These are phyloP conservation scores for Epithele typhae DNA, from an alignment of 768 basidiomycete species.

Conservation along the genomic window DNA sequence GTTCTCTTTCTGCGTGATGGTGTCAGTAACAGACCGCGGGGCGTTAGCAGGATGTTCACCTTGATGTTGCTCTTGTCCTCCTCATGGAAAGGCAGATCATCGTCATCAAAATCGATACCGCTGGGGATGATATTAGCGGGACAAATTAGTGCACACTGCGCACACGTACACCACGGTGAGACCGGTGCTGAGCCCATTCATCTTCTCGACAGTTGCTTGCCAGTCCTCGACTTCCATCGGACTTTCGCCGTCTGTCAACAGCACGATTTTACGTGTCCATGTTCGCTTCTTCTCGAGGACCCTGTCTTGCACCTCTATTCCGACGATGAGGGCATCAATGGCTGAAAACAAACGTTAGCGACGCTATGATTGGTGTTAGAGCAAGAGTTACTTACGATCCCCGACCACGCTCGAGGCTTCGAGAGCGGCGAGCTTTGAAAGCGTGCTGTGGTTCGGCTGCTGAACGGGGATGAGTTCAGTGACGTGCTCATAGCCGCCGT, in stretches of 20 bases:
- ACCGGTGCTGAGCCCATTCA: constrained; percentile 53
- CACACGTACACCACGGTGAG: constrained; percentile 68
- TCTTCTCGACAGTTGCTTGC: constrained; percentile 61
- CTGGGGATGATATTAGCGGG: constrained; percentile 33
- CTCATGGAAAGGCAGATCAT: constrained; percentile 56
- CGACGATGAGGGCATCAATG: constrained; percentile 85
- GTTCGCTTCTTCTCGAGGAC: constrained; percentile 69
- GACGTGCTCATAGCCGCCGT: constrained; percentile 73
- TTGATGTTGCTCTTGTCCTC: constrained; percentile 69
- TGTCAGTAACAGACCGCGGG: not conserved
- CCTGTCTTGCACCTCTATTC: constrained; percentile 68
- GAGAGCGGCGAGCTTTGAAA: constrained; percentile 62
- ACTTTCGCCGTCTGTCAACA: constrained; percentile 84
- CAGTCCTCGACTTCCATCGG: constrained; percentile 73
- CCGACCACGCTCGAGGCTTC: constrained; percentile 51
- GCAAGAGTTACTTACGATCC: constrained; percentile 50
- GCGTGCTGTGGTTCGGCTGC: constrained; percentile 59
- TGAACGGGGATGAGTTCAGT: constrained; percentile 64
- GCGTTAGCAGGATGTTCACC: constrained; percentile 38
- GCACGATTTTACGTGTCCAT: constrained; percentile 80
- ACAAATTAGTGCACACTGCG: not conserved
- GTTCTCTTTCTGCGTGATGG: constrained; percentile 53
- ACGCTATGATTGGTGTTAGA: not conserved
- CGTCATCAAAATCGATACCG: constrained; percentile 87
- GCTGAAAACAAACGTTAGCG: constrained; percentile 37